phyloP scores from a whole-genome alignment of 805 yeast species.

The Kodamaea lidongshanica region DNA sequence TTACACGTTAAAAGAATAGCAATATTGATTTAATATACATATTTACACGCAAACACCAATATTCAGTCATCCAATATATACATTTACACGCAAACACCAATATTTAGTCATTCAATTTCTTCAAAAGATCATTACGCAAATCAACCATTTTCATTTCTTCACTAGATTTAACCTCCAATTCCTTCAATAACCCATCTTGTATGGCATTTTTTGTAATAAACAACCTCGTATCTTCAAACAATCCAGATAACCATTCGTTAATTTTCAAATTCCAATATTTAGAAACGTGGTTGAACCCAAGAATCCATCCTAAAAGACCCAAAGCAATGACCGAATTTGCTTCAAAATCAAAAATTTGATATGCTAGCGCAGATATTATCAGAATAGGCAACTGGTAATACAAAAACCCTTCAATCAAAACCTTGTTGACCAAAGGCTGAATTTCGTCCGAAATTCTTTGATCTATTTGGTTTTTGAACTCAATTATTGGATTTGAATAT shows the following conservation, averaged over 20 bases:
- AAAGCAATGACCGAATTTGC: slow-evolving; percentile 29
- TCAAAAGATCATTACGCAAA: slow-evolving; percentile 6
- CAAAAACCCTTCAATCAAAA: slow-evolving; percentile 24
- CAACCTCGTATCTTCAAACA: slow-evolving; percentile 33
- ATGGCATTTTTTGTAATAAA: slow-evolving; percentile 30
- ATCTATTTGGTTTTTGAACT: slow-evolving; percentile 17
- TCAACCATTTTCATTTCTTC: slow-evolving; percentile 11
- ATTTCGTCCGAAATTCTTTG: slow-evolving; percentile 24
- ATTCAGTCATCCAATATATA: too few relatives aligned
- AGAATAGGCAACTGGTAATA: slow-evolving; percentile 36
- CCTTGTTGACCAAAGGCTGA: slow-evolving; percentile 32
- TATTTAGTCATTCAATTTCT: too few relatives aligned
- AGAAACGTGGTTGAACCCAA: slow-evolving; percentile 38
- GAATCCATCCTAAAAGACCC: slow-evolving; percentile 31
- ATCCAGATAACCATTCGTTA: slow-evolving; percentile 20
- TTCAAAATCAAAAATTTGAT: slow-evolving; percentile 29
- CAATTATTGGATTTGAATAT: slow-evolving; percentile 3
- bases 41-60: too few relatives aligned
- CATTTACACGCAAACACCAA: too few relatives aligned
- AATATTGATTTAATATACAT: too few relatives aligned
- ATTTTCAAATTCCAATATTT: slow-evolving; percentile 29
- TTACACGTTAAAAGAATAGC: too few relatives aligned
- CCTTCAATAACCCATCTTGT: slow-evolving; percentile 32
- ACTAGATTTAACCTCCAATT: slow-evolving; percentile 22
- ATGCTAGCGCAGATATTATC: slow-evolving; percentile 24